phyloP scores from a whole-genome alignment of 352 stramenopile genomes.

The Blastocystis sp. region DNA sequence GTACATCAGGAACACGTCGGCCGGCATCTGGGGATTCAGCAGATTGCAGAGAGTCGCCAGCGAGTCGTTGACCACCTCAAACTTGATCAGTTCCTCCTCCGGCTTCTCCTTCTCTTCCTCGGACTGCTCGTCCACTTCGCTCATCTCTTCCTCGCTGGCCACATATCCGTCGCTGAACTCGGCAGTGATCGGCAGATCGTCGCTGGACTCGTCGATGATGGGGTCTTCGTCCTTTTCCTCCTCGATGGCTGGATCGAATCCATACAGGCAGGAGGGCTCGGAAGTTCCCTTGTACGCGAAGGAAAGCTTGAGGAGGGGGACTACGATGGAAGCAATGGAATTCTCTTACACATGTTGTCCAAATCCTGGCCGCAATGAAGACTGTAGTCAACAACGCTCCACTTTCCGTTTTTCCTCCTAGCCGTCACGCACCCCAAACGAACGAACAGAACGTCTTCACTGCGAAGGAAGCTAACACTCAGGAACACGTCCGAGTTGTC shows the following conservation, averaged over 20 bases:
- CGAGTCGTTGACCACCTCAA: neutral
- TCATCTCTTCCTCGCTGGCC: conserved; percentile 9
- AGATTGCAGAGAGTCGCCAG: neutral
- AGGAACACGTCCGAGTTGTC: neutral
- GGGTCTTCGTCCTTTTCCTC: neutral
- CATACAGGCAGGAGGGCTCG: neutral
- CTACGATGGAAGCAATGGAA: neutral
- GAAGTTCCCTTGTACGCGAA: conserved; percentile 11
- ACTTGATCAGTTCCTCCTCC: conserved; percentile 21
- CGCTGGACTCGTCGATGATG: neutral
- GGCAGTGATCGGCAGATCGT: neutral
- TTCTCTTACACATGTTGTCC: conserved; percentile 39
- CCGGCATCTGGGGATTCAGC: conserved; percentile 12
- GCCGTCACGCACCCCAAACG: neutral
- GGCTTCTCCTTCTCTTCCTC: neutral
- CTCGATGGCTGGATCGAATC: conserved; percentile 15
- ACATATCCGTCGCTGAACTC: conserved; percentile 5
- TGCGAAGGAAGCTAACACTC: conserved; percentile 27
- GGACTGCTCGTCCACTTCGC: neutral
- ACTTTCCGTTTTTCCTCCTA: conserved; percentile 52
- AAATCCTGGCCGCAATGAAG: conserved; percentile 17
- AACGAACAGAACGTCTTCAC: conserved; percentile 21
- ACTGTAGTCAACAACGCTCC: conserved; percentile 18
- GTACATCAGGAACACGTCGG: conserved; percentile 37
- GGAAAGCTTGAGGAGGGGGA: conserved; percentile 6